A percentile compares a stretch with the other conserved stretches of the same genome.
phyloP scores from a whole-genome alignment of 176 grass and related monocot genomes.

The Saccharum spontaneum region DNA sequence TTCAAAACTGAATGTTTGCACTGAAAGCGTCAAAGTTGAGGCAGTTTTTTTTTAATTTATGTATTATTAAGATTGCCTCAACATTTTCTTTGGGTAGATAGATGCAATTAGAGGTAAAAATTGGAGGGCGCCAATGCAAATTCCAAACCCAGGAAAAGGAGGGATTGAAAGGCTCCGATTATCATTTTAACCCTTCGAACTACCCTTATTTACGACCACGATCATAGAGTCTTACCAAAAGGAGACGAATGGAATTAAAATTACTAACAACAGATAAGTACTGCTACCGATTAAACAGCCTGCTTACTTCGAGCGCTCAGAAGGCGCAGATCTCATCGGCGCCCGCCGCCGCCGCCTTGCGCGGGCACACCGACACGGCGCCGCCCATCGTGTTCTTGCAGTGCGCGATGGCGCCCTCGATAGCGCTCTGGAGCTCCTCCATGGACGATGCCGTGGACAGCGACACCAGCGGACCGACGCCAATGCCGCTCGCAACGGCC shows the following conservation, averaged over 20 bases:
- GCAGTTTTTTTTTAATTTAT: neutral
- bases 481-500: constrained; percentile 23
- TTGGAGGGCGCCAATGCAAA: constrained; percentile 46
- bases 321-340: constrained; percentile 45
- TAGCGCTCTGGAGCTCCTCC: constrained; percentile 94
- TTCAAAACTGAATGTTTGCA: neutral
- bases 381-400: constrained; percentile 85
- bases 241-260: constrained; percentile 30
- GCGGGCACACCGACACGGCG: constrained; percentile 13
- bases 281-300: constrained; percentile 39
- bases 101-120: neutral
- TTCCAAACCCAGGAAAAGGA: constrained; percentile 8
- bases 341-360: neutral
- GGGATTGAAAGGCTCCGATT: constrained; percentile 22
- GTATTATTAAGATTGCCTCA: neutral
- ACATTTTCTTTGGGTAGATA: neutral
- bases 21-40: neutral
- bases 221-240: constrained; percentile 35
- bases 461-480: constrained; percentile 37
- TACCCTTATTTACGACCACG: constrained; percentile 62
- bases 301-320: constrained; percentile 46
- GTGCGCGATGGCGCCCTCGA: constrained; percentile 94
- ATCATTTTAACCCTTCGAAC: constrained; percentile 39
- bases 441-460: constrained; percentile 75
- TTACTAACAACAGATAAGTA: constrained; percentile 38